These are phyloP conservation scores for Fusarium mangiferae DNA, from an alignment of 2,329 filamentous ascomycete species.

Conservation along the genomic window DNA sequence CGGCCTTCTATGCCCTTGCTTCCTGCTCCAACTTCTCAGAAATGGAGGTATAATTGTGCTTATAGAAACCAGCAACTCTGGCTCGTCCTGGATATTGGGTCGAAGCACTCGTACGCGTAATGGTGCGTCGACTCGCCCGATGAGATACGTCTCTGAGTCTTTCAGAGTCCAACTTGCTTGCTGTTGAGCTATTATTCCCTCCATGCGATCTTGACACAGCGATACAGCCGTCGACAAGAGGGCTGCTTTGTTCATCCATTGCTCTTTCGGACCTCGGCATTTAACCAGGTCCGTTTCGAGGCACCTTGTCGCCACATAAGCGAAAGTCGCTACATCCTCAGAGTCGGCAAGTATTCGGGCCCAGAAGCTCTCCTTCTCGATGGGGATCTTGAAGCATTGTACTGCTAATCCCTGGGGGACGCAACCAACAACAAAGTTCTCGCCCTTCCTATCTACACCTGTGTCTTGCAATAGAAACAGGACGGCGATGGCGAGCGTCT, in stretches of 20 bases:
- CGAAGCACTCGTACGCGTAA: fast-evolving
- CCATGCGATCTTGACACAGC: too few relatives aligned
- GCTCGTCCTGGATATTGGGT: fast-evolving
- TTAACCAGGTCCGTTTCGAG: fast-evolving
- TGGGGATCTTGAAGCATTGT: fast-evolving
- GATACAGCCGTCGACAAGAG: fast-evolving
- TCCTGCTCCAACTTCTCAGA: background rate
- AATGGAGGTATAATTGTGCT: fast-evolving
- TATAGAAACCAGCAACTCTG: fast-evolving
- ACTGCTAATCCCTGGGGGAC: fast-evolving
- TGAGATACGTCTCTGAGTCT: background rate
- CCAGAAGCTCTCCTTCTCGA: background rate
- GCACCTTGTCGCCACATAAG: fast-evolving
- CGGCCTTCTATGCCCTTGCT: fast-evolving
- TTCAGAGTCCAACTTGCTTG: fast-evolving
- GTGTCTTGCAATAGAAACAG: background rate
- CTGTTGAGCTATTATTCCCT: too few relatives aligned
- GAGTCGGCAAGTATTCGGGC: background rate
- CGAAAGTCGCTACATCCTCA: fast-evolving
- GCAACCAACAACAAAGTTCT: fast-evolving
- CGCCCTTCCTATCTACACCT: fast-evolving
- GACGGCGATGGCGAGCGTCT: fast-evolving
- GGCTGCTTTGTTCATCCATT: fast-evolving
- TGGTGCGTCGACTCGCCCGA: fast-evolving
- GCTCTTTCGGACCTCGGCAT: fast-evolving